Percentiles rank a stretch among this genome's conserved stretches.
Evolutionary conservation across 108 stramenopile species (phyloP).

Genomic region (Cyclostephanos tholiformis): DNA sequence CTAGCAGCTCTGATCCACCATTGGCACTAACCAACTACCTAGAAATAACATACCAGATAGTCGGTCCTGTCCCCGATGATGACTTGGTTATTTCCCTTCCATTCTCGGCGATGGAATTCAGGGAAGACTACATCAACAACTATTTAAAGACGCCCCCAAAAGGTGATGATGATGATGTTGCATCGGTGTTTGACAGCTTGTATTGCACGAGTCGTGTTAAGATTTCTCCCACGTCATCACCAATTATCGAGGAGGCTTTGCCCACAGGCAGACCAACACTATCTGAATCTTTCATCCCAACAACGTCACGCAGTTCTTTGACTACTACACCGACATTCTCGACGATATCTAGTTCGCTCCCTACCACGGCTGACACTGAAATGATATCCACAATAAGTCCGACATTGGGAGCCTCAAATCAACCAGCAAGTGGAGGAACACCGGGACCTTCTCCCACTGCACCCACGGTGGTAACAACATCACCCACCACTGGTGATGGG

Average conservation of each 20-base stretch:
- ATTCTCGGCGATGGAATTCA: constrained; percentile 27
- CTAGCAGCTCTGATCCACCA: constrained; percentile 23
- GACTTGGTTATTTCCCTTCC: constrained; percentile 35
- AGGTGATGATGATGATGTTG: constrained; percentile 1
- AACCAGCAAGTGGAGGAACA: no score
- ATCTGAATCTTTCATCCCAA: neutral
- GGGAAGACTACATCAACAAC: constrained; percentile 26
- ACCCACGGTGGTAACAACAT: neutral
- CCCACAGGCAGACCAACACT: neutral
- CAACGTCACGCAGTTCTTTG: neutral
- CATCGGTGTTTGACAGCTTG: constrained; percentile 27
- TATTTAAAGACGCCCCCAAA: constrained; percentile 31
- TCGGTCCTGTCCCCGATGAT: constrained; percentile 11
- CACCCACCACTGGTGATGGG: neutral
- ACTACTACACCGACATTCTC: no score
- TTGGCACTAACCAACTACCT: constrained; percentile 30
- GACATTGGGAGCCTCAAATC: no score
- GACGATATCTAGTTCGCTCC: no score
- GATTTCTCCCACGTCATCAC: neutral
- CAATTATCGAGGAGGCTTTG: neutral
- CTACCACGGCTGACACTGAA: no score
- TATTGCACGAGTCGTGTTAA: constrained; percentile 18
- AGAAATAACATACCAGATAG: constrained; percentile 26
- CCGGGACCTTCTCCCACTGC: no score
- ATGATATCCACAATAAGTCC: no score